Evolutionary conservation across 306 rosid species (phyloP).

Genomic region (Heteromeles arbutifolia): DNA sequence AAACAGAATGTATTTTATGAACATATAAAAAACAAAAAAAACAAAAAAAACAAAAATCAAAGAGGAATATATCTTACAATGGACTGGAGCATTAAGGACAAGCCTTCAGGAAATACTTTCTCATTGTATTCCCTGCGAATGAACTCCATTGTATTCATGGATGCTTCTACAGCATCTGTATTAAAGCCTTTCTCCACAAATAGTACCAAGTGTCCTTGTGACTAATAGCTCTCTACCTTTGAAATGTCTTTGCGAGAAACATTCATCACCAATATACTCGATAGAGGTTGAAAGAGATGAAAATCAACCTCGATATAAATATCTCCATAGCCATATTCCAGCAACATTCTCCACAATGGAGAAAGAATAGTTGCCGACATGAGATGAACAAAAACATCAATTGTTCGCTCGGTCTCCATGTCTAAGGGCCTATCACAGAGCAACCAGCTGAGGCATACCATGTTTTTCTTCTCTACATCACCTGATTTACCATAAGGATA

Average conservation of each 20-base stretch:
- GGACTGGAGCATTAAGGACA: slow-evolving; percentile 93
- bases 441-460: slow-evolving; percentile 93
- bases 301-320: slow-evolving; percentile 93
- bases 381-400: slow-evolving; percentile 89
- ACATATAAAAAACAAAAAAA: too few species aligned
- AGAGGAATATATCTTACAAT: slow-evolving; percentile 46
- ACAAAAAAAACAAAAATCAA: neutral
- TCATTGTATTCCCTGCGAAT: slow-evolving; percentile 93
- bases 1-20: too few species aligned
- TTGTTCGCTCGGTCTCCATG: slow-evolving; percentile 63
- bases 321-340: slow-evolving; percentile 90
- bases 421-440: slow-evolving; percentile 88
- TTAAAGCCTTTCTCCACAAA: slow-evolving; percentile 85
- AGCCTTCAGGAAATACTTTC: slow-evolving; percentile 90
- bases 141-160: slow-evolving; percentile 97
- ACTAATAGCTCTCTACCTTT: slow-evolving; percentile 77
- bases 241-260: slow-evolving; percentile 65
- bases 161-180: slow-evolving; percentile 86
- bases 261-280: slow-evolving; percentile 84
- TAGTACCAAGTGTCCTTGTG: slow-evolving; percentile 48
- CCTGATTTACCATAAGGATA: slow-evolving; percentile 81
- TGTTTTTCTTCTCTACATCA: slow-evolving; percentile 78
- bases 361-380: slow-evolving; percentile 94
- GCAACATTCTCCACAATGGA: slow-evolving; percentile 81
- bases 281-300: slow-evolving; percentile 95